These are phyloP conservation scores for Botrytis byssoidea DNA, from an alignment of 2,329 filamentous ascomycete species.

Conservation along the genomic window DNA sequence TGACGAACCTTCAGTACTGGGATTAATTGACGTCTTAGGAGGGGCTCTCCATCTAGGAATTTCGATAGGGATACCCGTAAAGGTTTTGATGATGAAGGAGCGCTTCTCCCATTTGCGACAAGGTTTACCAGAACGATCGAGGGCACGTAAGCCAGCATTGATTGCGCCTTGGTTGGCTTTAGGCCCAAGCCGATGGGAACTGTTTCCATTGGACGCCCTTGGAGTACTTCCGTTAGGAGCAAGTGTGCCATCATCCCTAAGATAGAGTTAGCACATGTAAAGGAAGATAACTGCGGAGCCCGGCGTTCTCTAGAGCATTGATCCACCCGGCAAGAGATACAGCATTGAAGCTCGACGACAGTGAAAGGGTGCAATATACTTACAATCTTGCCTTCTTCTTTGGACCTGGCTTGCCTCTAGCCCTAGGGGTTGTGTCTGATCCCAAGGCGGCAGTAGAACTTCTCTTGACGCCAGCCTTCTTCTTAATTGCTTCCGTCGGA, in stretches of 20 bases:
- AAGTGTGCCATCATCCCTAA: conserved; percentile 61
- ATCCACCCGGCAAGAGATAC: neutral
- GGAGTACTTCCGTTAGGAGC: conserved; percentile 52
- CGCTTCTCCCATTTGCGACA: conserved; percentile 90
- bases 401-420: conserved; percentile 83
- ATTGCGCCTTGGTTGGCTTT: conserved; percentile 97
- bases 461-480: conserved; percentile 65
- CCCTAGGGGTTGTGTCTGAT: conserved; percentile 63
- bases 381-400: conserved; percentile 97
- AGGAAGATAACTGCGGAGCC: conserved; percentile 5
- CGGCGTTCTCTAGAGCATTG: neutral
- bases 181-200: conserved; percentile 78
- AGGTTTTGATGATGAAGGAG: conserved; percentile 82
- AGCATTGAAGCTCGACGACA: neutral
- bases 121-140: conserved; percentile 87
- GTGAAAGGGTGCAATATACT: conserved; percentile 44
- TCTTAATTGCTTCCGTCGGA: conserved; percentile 62
- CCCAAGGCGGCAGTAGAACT: conserved; percentile 61
- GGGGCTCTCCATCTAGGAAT: conserved; percentile 80
- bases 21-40: conserved; percentile 50
- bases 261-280: conserved; percentile 37
- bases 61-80: conserved; percentile 83
- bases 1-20: conserved; percentile 47
- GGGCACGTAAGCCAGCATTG: conserved; percentile 90
- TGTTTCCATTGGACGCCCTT: conserved; percentile 43